Percentiles rank a stretch among this genome's conserved stretches.
These are phyloP conservation scores for Aspergillus proliferans DNA, from an alignment of 2,329 filamentous ascomycete genomes.

Conservation along the genomic window DNA sequence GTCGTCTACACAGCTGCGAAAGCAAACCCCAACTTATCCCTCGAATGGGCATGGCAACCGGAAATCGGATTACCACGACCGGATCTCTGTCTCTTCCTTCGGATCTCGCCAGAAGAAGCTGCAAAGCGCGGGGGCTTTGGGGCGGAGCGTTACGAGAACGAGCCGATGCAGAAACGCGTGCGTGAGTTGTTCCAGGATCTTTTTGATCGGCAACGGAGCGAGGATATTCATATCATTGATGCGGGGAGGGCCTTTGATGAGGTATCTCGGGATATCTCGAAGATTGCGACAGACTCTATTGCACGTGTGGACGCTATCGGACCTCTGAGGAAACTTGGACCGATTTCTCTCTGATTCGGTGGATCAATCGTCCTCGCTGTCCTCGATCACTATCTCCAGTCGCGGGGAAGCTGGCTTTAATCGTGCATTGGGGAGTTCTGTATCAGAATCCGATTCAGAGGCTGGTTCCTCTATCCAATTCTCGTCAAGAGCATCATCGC, in stretches of 20 bases:
- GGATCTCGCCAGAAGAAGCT: slow-evolving; percentile 68
- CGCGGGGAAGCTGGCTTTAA: slow-evolving; percentile 11
- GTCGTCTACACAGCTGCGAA: slow-evolving; percentile 92
- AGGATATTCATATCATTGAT: slow-evolving; percentile 49
- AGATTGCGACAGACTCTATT: slow-evolving; percentile 23
- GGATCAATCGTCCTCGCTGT: slow-evolving; percentile 43
- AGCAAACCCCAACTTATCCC: slow-evolving; percentile 59
- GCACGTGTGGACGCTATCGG: slow-evolving; percentile 26
- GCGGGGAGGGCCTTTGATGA: slow-evolving; percentile 47
- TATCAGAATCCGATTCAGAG: slow-evolving; percentile 22
- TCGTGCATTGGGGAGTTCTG: slow-evolving; percentile 5
- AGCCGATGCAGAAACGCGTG: slow-evolving; percentile 74
- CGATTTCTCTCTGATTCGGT: slow-evolving; percentile 18
- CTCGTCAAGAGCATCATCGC: slow-evolving; percentile 25
- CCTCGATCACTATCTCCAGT: slow-evolving; percentile 45
- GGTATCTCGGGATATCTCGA: slow-evolving; percentile 41
- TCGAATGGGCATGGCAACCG: slow-evolving; percentile 76
- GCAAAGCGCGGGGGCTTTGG: slow-evolving; percentile 78
- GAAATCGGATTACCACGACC: slow-evolving; percentile 83
- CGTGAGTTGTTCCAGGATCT: slow-evolving; percentile 62
- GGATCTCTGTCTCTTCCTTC: slow-evolving; percentile 81
- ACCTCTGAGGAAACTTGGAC: slow-evolving; percentile 29
- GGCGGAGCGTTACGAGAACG: slow-evolving; percentile 79
- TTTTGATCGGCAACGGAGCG: slow-evolving; percentile 39
- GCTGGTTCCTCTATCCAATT: slow-evolving; percentile 28